phyloP scores from a whole-genome alignment of 148 eudicot species.

The Pharnaceum exiguum region DNA sequence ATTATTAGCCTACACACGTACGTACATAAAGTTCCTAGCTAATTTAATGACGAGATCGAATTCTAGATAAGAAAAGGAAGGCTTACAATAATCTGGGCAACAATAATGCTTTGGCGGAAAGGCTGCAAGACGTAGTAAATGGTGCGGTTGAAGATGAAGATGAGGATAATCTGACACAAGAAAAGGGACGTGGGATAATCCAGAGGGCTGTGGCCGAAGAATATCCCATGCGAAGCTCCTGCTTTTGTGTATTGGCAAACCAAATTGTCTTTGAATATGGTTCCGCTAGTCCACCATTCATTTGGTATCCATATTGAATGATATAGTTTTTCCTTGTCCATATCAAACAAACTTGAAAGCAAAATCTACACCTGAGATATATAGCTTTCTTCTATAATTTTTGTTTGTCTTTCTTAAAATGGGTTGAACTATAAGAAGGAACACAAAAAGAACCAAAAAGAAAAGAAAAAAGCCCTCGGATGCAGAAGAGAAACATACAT shows the following conservation, averaged over 20 bases:
- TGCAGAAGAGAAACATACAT: too few relatives aligned
- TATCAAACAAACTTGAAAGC: neutral
- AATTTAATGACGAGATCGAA: neutral
- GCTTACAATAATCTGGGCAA: constrained; percentile 35
- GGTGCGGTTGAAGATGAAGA: constrained; percentile 17
- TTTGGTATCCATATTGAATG: neutral
- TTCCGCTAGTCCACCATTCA: constrained; percentile 27
- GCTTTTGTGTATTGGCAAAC: constrained; percentile 18
- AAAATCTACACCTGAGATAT: neutral
- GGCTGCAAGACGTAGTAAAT: constrained; percentile 18
- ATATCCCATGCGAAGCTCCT: constrained; percentile 13
- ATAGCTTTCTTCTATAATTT: too few relatives aligned
- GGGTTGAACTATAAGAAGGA: too few relatives aligned
- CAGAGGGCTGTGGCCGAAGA: constrained; percentile 21
- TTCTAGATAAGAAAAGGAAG: neutral
- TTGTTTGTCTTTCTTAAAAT: too few relatives aligned
- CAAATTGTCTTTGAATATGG: constrained; percentile 16
- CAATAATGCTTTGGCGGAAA: constrained; percentile 27
- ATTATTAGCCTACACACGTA: neutral
- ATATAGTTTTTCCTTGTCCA: neutral
- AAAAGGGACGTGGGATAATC: constrained; percentile 19
- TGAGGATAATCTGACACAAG: constrained; percentile 20
- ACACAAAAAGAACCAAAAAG: too few relatives aligned
- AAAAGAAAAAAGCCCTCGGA: too few relatives aligned
- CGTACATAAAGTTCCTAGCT: neutral